Evolutionary conservation across 495 filamentous ascomycete genomes (phyloP), one percentile per base, ranked within the genome.

Genomic region (Trichoderma asperelloides): DNA sequence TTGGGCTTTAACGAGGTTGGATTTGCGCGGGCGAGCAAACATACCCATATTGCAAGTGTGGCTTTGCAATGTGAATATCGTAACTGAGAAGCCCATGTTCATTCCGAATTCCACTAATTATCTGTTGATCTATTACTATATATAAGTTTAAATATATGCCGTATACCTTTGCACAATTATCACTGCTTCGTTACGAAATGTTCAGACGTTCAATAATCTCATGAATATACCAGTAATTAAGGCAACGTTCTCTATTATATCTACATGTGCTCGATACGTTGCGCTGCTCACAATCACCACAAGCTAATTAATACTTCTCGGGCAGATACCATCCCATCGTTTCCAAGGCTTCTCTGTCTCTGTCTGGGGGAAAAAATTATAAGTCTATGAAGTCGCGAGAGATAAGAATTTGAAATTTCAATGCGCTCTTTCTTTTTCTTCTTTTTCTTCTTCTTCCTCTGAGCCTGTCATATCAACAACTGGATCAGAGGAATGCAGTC

Each of bases 1-100:
- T 30, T 60, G 3, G 3, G 13, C 21, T 23, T 30, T 23, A 15
- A 64, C 28, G 18, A 64, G 40, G 63, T 15, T 40, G 33, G 63
- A 40, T 13, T 33, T n/a, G 63, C 30, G 63, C 30, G 39, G 63
- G 63, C 63, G 23, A 60, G 55, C 55, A 18, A 60, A 60, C 55
- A 60, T 28, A 3, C n/a, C 51, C 11, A 27, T 51, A n/a, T 51
- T 5, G 16, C n/a, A 21, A 37, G 33, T 37, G 6, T 51, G 16
- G 21, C 47, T 51, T 51, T 51, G 47, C 21, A 21, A 25, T 51
- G n/a, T 8, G 9, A 47, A 7, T 11, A 16, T 47, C 43, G n/a
- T 47, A 7, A 16, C n/a, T 12, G 13, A 47, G 13, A 47, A 7
- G 43, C 43, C n/a, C 43, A n/a, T 18, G 43, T 12, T 47, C 1